Conservation (phyloP, 176 grass and related monocot genomes). For the Metroxylon sagu region DNA sequence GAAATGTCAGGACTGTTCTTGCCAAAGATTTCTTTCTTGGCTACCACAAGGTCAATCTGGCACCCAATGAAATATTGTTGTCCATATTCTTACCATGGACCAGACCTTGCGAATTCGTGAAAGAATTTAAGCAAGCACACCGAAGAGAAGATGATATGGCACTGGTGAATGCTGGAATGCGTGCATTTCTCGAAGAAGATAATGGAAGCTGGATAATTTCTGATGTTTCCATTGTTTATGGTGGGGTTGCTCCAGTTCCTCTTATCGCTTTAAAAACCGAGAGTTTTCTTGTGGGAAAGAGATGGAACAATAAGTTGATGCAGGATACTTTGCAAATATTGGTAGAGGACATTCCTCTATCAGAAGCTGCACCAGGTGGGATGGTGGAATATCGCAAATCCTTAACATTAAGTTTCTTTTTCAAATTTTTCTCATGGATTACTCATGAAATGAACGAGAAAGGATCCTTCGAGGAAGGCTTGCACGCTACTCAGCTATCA, state of each 20-base stretch:
- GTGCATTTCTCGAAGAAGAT: constrained; percentile 43
- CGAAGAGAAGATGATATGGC: constrained; percentile 99
- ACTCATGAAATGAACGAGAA: constrained; percentile 67
- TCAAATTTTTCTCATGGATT: constrained; percentile 88
- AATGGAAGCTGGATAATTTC: constrained; percentile 48
- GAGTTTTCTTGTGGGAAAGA: constrained; percentile 52
- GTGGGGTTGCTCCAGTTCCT: constrained; percentile 70
- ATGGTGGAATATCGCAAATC: constrained; percentile 96
- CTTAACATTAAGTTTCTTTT: constrained; percentile 92
- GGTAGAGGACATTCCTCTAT: constrained; percentile 65
- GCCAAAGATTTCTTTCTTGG: constrained; percentile 89
- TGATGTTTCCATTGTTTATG: constrained; percentile 73
- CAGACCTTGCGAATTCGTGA: constrained; percentile 70
- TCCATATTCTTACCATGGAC: constrained; percentile 84
- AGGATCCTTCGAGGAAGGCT: constrained; percentile 35
- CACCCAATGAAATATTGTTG: constrained; percentile 63
- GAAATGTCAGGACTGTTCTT: constrained; percentile 47
- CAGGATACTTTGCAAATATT: constrained; percentile 53
- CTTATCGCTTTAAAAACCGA: constrained; percentile 56
- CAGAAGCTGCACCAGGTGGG: constrained; percentile 84
- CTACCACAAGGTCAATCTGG: constrained; percentile 80
- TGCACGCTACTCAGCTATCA: constrained; percentile 41
- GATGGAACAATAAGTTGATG: constrained; percentile 51
- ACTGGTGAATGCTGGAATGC: constrained; percentile 92
- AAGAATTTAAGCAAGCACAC: constrained; percentile 97